Evolutionary conservation across 192 early-diverging fungal genomes (phyloP).

Genomic region (Radiomyces spectabilis): DNA sequence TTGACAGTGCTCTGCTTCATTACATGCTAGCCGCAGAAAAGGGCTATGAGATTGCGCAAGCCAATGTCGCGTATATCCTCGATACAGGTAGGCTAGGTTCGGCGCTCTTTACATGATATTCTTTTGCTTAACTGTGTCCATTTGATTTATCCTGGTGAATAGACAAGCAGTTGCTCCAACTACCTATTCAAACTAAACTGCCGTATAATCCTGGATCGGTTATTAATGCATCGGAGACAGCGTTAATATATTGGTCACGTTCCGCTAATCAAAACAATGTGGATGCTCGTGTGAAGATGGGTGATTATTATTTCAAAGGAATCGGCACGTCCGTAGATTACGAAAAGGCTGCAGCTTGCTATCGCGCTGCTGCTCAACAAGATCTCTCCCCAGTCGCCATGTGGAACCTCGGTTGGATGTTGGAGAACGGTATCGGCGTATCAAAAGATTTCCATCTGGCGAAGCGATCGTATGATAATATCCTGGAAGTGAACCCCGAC

Average conservation of each 20-base stretch:
- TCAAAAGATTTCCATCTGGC: conserved; percentile 87
- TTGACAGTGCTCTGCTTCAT: conserved; percentile 58
- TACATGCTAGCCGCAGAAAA: conserved; percentile 86
- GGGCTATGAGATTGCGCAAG: conserved; percentile 81
- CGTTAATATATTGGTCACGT: conserved; percentile 86
- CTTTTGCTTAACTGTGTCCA: not conserved
- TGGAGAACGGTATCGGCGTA: conserved; percentile 90
- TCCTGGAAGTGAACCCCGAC: conserved; percentile 70
- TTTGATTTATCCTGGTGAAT: no score
- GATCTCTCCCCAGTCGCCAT: conserved; percentile 78
- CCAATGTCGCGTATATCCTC: conserved; percentile 85
- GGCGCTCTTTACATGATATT: not conserved
- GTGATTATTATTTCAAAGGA: conserved; percentile 89
- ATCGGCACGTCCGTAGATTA: conserved; percentile 60
- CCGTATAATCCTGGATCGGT: no score
- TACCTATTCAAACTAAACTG: no score
- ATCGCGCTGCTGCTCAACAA: conserved; percentile 72
- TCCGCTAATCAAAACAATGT: conserved; percentile 90
- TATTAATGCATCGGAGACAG: no score
- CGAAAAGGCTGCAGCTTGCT: conserved; percentile 74
- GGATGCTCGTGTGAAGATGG: conserved; percentile 86
- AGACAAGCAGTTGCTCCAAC: conserved; percentile 6
- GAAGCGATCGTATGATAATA: conserved; percentile 85
- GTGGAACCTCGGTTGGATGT: conserved; percentile 97
- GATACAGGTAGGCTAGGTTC: conserved; percentile 43